A percentile compares a stretch with the other conserved stretches of the same genome.
phyloP scores from a whole-genome alignment of 139 green algal genomes.

The Chlamydomonas sphaeroides region DNA sequence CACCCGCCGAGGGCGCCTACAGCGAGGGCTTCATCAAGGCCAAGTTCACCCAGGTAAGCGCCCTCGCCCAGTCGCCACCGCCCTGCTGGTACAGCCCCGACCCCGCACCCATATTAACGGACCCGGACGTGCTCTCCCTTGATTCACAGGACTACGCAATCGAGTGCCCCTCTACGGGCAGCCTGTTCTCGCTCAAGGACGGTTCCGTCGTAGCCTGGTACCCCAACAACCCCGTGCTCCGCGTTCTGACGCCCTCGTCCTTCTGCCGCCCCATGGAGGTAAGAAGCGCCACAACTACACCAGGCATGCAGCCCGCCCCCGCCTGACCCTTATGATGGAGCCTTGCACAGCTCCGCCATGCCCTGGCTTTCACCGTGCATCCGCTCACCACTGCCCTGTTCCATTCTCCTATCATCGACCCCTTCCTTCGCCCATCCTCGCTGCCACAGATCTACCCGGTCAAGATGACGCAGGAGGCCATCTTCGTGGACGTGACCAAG shows the following conservation, averaged over 20 bases:
- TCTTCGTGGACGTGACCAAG: conserved; percentile 74
- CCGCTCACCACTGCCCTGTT: too few relatives aligned
- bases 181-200: conserved; percentile 91
- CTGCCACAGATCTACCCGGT: conserved; percentile 86
- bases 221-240: conserved; percentile 91
- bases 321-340: too few relatives aligned
- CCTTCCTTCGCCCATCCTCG: background rate
- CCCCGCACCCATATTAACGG: too few relatives aligned
- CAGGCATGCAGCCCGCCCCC: too few relatives aligned
- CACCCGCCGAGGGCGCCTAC: conserved; percentile 96
- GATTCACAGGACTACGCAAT: conserved; percentile 82
- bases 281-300: background rate
- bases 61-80: background rate
- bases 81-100: background rate
- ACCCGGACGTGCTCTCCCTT: background rate
- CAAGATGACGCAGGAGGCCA: conserved; percentile 75
- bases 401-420: too few relatives aligned
- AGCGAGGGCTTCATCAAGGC: conserved; percentile 93
- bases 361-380: too few relatives aligned
- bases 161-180: conserved; percentile 90
- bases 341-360: too few relatives aligned
- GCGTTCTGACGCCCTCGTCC: conserved; percentile 82
- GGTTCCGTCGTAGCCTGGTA: conserved; percentile 94
- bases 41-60: conserved; percentile 91
- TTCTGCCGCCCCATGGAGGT: conserved; percentile 66